phyloP scores from a whole-genome alignment of 495 filamentous ascomycete genomes.

The Massariosphaeria phaeospora region DNA sequence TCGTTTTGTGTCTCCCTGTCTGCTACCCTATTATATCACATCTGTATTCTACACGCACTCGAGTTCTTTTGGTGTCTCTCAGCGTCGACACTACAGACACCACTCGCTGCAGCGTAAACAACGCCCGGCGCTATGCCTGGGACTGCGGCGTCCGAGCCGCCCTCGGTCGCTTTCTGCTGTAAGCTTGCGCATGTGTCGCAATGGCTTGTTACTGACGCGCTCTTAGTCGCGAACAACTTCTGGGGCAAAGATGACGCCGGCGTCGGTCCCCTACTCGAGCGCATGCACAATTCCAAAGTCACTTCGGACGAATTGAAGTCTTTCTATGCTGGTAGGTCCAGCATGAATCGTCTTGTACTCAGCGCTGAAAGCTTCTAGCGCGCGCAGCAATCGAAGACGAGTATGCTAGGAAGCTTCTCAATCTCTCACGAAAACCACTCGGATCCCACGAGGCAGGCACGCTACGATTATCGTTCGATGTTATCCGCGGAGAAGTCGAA shows the following conservation, averaged over 20 bases:
- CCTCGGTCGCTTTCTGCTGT: conserved; percentile 62
- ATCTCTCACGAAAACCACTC: conserved; percentile 80
- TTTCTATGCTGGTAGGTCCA: conserved; percentile 72
- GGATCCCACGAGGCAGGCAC: conserved; percentile 86
- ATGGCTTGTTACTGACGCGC: conserved; percentile 23
- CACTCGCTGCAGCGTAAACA: conserved; percentile 32
- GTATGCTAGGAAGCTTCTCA: conserved; percentile 85
- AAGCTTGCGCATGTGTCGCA: conserved; percentile 18
- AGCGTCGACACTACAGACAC: background rate
- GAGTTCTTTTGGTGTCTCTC: background rate
- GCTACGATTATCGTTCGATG: conserved; percentile 75
- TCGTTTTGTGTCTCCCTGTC: conserved; percentile 4
- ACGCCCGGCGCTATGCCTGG: conserved; percentile 54
- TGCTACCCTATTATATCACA: conserved; percentile 4
- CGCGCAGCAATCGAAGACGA: conserved; percentile 95
- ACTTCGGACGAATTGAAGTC: conserved; percentile 90
- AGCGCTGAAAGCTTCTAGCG: conserved; percentile 44
- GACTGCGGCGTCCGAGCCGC: conserved; percentile 54
- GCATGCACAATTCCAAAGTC: conserved; percentile 92
- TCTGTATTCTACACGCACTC: background rate
- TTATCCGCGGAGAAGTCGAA: conserved; percentile 86
- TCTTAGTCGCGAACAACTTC: conserved; percentile 93
- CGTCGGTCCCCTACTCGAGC: conserved; percentile 83
- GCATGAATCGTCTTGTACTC: background rate
- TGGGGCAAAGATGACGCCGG: conserved; percentile 99